Base-by-base conservation (phyloP, 2,329 filamentous ascomycete genomes). In the Fusarium floridanum region DNA sequence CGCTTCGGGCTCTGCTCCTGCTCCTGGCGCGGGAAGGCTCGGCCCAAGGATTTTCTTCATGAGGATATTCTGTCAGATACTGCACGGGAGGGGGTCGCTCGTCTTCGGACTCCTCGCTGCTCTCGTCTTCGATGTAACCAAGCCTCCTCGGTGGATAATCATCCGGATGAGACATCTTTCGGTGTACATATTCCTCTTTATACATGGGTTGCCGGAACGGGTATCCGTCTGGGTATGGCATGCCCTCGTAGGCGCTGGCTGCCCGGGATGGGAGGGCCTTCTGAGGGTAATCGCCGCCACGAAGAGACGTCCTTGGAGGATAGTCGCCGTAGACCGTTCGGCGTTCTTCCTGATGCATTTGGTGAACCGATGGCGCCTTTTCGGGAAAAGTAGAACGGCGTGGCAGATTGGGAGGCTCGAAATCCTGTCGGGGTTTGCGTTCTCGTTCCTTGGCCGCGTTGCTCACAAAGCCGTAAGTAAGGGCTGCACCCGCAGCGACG, bases 381-480 rank as follows among this genome's bases (percentile, higher is more conserved):
- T 86, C 84, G 32, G 86, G 85, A 69, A 82, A 87, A n/a, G 86
- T 88, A 14, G 85, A 82, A 24, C 86, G 84, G 59, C 87, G 84
- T 27, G 83, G 80, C 60, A 87, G 82, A 14, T 60, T 39, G 3
- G 85, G 84, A 22, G 78, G 77, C 12, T 87, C 85, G 60, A 83
- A 83, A 20, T 84, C 84, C 60, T 87, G 84, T 27, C 79, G 83
- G 8, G 82, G 81, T 66, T 82, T 80, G 34, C 80, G 84, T 53
- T 81, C 87, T 74, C 89, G 91, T n/a, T 79, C 76, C 34, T 73
- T 77, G n/a, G 74, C 77, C 72, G 91, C 87, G 85, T 72, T 76
- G 20, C 71, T 79, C 73, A 91, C 87, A 85, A 95, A 91, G 24
- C 91, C 91, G 82, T 97, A 97, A 11, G 94, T 86, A 24, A 89